These are phyloP conservation scores for Lasiosphaeriaceae sp. DNA, from an alignment of 495 filamentous ascomycete genomes.

Conservation along the genomic window DNA sequence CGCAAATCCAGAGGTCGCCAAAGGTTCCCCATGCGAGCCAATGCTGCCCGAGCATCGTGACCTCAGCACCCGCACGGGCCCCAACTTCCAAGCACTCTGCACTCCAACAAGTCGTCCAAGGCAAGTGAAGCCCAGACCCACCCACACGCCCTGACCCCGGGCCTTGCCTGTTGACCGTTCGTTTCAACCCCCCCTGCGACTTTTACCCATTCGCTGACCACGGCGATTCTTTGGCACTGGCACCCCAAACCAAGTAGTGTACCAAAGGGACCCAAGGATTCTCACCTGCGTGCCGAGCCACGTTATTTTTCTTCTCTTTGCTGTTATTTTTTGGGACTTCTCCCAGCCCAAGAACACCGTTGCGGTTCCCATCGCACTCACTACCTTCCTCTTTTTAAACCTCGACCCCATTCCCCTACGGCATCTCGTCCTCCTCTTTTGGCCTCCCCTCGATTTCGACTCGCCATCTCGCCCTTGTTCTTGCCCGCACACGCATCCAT, in stretches of 20 bases:
- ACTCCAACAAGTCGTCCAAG: neutral
- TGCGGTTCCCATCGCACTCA: conserved; percentile 3
- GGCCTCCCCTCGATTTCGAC: neutral
- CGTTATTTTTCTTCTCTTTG: conserved; percentile 24
- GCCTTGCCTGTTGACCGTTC: conserved; percentile 18
- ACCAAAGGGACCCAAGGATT: conserved; percentile 10
- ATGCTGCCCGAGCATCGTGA: neutral
- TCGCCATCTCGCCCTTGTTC: neutral
- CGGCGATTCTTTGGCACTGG: conserved; percentile 11
- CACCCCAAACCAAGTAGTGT: no score
- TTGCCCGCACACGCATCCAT: conserved; percentile 3
- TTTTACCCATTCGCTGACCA: conserved; percentile 5
- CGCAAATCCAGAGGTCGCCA: neutral
- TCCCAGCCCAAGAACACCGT: conserved; percentile 10
- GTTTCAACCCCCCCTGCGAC: conserved; percentile 24
- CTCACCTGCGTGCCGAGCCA: conserved; percentile 27
- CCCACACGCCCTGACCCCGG: neutral
- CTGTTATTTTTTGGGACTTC: conserved; percentile 17
- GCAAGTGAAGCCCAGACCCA: neutral
- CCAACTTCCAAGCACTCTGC: neutral
- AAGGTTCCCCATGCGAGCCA: neutral
- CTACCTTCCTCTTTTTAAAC: conserved; percentile 2
- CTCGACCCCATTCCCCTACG: conserved; percentile 7
- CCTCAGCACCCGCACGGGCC: no score
- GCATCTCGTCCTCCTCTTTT: neutral